A percentile compares a stretch with the other conserved stretches of the same genome.
Conservation (phyloP, 805 yeast genomes). For the Nakazawaea sp. region DNA sequence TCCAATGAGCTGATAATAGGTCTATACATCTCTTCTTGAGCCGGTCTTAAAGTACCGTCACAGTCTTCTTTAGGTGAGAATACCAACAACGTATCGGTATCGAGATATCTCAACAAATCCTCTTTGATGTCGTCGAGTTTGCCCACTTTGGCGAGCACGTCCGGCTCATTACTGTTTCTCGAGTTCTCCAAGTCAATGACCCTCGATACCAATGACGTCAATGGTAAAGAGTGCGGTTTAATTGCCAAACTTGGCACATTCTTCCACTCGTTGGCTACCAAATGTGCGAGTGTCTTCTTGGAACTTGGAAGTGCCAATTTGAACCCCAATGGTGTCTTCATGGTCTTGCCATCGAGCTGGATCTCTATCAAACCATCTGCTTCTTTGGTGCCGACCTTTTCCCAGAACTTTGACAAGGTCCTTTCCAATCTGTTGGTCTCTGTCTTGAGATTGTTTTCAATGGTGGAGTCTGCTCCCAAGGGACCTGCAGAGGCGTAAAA, state of each 20-base stretch:
- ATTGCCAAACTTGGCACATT: constrained; percentile 58
- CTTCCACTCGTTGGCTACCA: constrained; percentile 86
- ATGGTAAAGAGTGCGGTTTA: constrained; percentile 74
- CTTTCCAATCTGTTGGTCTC: constrained; percentile 68
- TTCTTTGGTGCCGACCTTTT: constrained; percentile 43
- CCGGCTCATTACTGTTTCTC: constrained; percentile 32
- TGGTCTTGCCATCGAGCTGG: constrained; percentile 65
- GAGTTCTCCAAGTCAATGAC: constrained; percentile 66
- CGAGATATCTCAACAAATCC: constrained; percentile 72
- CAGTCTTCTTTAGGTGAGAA: constrained; percentile 77
- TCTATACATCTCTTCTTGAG: constrained; percentile 71
- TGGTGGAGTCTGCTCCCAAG: constrained; percentile 17
- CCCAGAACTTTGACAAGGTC: constrained; percentile 77
- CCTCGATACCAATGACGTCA: constrained; percentile 82
- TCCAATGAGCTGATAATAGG: constrained; percentile 72
- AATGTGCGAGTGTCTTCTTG: constrained; percentile 58
- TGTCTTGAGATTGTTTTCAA: constrained; percentile 45
- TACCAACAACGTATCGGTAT: constrained; percentile 88
- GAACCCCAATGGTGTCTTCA: constrained; percentile 81
- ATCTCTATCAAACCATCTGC: constrained; percentile 36
- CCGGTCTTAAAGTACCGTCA: constrained; percentile 72
- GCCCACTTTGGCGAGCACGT: constrained; percentile 55
- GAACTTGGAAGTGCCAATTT: constrained; percentile 54
- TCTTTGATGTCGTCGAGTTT: constrained; percentile 48
- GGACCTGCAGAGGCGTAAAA: no score